These are phyloP conservation scores for Larix kaempferi DNA, from an alignment of 75 land plant species.

Conservation along the genomic window DNA sequence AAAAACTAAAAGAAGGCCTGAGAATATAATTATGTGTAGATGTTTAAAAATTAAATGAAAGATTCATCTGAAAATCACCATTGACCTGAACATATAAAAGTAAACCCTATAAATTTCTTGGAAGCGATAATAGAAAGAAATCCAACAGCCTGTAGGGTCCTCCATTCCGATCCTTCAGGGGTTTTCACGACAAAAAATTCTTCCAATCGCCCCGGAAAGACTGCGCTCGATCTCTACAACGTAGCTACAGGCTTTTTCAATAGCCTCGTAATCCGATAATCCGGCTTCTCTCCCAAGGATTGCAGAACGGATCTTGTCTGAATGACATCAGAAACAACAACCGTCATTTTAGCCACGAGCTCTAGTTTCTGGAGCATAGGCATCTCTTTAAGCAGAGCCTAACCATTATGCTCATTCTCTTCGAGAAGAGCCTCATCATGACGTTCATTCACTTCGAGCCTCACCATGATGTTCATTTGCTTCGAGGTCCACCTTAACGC, in stretches of 20 bases:
- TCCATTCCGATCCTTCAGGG: not conserved
- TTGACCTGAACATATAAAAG: too few relatives aligned
- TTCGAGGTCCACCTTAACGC: constrained; percentile 5
- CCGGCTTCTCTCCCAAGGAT: constrained; percentile 29
- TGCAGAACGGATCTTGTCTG: constrained; percentile 16
- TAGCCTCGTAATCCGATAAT: constrained; percentile 13
- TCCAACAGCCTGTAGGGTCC: not conserved
- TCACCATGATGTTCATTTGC: too few relatives aligned
- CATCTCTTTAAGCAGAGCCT: not conserved
- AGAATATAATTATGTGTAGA: too few relatives aligned
- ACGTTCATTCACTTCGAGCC: too few relatives aligned
- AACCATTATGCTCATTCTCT: not conserved
- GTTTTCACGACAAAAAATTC: not conserved
- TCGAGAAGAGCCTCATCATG: too few relatives aligned
- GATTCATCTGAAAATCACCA: not conserved
- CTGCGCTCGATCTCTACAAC: too few relatives aligned
- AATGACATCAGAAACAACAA: constrained; percentile 9
- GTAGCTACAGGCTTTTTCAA: not conserved
- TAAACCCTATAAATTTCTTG: too few relatives aligned
- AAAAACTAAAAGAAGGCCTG: too few relatives aligned
- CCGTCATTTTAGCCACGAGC: not conserved
- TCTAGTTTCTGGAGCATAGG: not conserved
- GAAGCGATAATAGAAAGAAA: too few relatives aligned
- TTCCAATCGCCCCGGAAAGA: not conserved
- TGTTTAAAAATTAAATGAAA: too few relatives aligned